Evolutionary conservation across 2,329 filamentous ascomycete genomes (phyloP), one percentile per base, ranked within the genome.

Genomic region (Colletotrichum tamarilloi): DNA sequence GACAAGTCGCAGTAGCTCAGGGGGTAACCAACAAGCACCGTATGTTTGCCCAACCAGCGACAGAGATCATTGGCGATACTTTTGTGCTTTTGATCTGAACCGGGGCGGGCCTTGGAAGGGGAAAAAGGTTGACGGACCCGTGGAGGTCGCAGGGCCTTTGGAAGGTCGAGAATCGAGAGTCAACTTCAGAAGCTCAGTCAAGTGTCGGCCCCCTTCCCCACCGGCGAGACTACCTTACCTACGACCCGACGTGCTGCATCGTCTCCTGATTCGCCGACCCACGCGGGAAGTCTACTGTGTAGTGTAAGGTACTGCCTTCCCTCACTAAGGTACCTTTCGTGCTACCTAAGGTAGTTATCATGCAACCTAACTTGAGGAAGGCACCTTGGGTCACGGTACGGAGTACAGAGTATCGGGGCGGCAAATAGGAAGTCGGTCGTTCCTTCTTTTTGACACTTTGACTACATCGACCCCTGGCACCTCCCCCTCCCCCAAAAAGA

Each of bases 241-340:
- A n/a, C 30, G 65, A 62, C 57, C 65, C 30, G 57, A 28, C 65
- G 16, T 62, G 16, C 24, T 32, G 65, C 49, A 55, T 55, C 49
- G 62, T 22, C 30, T 52, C 32, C 55, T 67, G 42, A 71, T 71
- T 71, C 62, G 68, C 32, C 52, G 32, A 49, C 55, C 7, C 19
- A 19, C 22, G 14, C 62, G 32, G 46, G 32, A 56, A 24, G 42
- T 49, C 42, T 22, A 35, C 32, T 35, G 32, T 35, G 32, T 35
- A 35, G 32, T 35, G 32, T 12, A 22, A 49, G 42, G 19, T 49
- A 42, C 42, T 49, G 16, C 42, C 42, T 49, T 49, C 19, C 53
- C 53, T 46, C 38, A 46, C 64, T 46, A 46, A 16, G 8, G 28
- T 30, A 32, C 30, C 30, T 32, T 32, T 3, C 30, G 30, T 30